Base-by-base conservation (phyloP, 148 eudicot species). In the Diospyros lotus region DNA sequence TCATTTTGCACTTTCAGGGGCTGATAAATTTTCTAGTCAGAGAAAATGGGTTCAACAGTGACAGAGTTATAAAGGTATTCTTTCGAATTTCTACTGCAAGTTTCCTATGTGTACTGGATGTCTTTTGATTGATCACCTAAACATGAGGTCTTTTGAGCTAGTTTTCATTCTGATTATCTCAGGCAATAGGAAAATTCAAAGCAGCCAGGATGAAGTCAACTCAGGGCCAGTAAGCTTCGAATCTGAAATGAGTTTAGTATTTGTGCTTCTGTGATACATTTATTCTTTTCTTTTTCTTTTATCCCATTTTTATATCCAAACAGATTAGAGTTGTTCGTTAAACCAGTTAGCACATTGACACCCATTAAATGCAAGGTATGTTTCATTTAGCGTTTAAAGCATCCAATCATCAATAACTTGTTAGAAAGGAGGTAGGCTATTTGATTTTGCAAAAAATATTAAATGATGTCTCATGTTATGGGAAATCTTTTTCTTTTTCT, bases 181-280 rank as follows among this genome's bases (percentile, higher is more conserved):
- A 93, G 99, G 93, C 98, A 17, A 90, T 91, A 78, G 98, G 93
- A 82, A 96, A 91, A 80, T 93, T 96, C 81, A 96, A 96, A 83
- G 93, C 99, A 59, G 96, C 98, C 58, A 96, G 91, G 84, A 83
- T 77, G 66, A 96, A 96, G 82, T 85, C 93, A 42, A 82, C 96
- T 64, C 94, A 93, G 76, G 98, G 93, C 64, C 82, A 98, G 99
- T 96, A 88, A 61, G 91, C 68, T 56, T 40, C 28, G 60, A 63
- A 62, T 6, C n/a, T 61, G 71, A 74, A 50, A 40, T 54, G 10
- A 46, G 67, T 62, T 79, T 6, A 52, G 7, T 28, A 8, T 58
- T 51, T 55, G 44, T 63, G 58, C 10, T 59, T 42, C 44, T 66
- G 38, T 46, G 38, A 12, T 78, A 28, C 53, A 12, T 69, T 15